Evolutionary conservation across 345 rosid species (phyloP).

Genomic region (Durio zibethinus): DNA sequence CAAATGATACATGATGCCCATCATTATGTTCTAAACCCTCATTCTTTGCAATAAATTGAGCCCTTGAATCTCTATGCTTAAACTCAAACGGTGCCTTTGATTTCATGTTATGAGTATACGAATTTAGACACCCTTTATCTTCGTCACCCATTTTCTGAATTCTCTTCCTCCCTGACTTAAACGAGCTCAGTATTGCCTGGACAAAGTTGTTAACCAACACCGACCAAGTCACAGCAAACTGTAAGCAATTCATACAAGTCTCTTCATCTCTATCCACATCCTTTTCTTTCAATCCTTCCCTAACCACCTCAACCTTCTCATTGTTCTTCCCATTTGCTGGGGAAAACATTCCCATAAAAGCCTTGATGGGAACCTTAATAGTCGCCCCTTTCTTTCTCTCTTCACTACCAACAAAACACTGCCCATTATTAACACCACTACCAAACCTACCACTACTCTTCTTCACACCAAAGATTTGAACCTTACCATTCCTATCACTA

Average conservation of each 20-base stretch:
- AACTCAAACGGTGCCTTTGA: conserved; percentile 22
- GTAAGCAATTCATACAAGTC: conserved; percentile 55
- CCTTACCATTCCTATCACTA: conserved; percentile 20
- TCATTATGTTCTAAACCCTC: conserved; percentile 18
- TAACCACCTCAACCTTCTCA: conserved; percentile 24
- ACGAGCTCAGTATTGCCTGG: conserved; percentile 50
- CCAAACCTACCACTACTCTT: conserved; percentile 18
- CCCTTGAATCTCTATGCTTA: conserved; percentile 22
- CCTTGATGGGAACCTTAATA: conserved; percentile 45
- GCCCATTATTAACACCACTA: conserved; percentile 16
- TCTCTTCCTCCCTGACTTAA: conserved; percentile 41
- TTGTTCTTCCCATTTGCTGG: conserved; percentile 18
- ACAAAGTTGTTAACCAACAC: conserved; percentile 48
- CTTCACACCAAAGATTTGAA: conserved; percentile 28
- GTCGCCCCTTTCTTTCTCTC: conserved; percentile 46
- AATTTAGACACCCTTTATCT: conserved; percentile 23
- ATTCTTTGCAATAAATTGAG: conserved; percentile 14
- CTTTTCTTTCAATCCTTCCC: conserved; percentile 32
- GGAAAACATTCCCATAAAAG: conserved; percentile 41
- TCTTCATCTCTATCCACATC: conserved; percentile 35
- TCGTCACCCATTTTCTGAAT: conserved; percentile 35
- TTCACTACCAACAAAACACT: conserved; percentile 28
- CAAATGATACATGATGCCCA: conserved; percentile 32
- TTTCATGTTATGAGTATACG: conserved; percentile 20
- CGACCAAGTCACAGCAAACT: conserved; percentile 57